Evolutionary conservation across 225 moss, liverwort and hornwort genomes (phyloP).

Genomic region (Thuidium tamariscinum): DNA sequence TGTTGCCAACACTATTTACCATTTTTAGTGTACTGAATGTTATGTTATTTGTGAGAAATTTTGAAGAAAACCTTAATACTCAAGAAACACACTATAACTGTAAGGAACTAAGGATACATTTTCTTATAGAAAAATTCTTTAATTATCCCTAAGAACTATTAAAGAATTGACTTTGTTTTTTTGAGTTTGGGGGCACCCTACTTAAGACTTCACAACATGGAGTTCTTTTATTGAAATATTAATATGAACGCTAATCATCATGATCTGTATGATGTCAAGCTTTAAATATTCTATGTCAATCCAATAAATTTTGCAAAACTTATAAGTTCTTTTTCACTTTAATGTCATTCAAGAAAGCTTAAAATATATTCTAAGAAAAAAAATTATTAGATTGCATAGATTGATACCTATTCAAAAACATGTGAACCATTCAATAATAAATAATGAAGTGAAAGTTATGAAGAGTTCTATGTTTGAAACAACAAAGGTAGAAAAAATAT

Average conservation of each 20-base stretch:
- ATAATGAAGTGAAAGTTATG: background rate
- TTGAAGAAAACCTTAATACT: too few relatives aligned
- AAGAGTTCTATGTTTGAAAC: rapidly evolving
- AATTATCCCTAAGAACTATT: too few relatives aligned
- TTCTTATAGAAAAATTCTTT: too few relatives aligned
- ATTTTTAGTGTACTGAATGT: too few relatives aligned
- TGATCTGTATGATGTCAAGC: background rate
- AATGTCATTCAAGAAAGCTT: background rate
- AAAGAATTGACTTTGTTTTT: background rate
- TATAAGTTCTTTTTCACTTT: rapidly evolving
- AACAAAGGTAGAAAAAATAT: background rate
- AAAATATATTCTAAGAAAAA: background rate
- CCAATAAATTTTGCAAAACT: background rate
- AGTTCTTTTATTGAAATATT: background rate
- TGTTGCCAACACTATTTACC: too few relatives aligned
- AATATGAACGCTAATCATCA: background rate
- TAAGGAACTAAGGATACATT: too few relatives aligned
- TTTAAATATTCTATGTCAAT: rapidly evolving
- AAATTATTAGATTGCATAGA: background rate
- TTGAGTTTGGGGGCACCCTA: too few relatives aligned
- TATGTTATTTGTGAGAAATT: too few relatives aligned
- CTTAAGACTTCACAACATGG: background rate
- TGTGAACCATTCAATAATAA: background rate
- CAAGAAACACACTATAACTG: too few relatives aligned
- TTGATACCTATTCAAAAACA: background rate